Conservation (phyloP, 768 basidiomycete species). For the Lactarius deliciosus region DNA sequence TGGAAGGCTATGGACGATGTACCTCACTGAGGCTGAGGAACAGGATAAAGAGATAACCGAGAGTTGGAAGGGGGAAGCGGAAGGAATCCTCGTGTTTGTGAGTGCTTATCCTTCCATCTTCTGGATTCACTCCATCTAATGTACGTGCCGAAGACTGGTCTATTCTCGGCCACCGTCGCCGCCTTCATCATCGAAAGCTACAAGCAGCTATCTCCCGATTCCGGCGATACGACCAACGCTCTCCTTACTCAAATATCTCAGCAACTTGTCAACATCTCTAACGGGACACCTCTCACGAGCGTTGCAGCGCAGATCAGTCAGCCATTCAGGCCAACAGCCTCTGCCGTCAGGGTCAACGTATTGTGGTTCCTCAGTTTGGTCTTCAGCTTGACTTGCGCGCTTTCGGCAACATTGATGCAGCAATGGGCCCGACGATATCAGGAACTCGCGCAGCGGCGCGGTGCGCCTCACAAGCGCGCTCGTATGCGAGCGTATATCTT, state of each 20-base stretch:
- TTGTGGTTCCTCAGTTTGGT: constrained; percentile 20
- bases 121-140: not conserved
- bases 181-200: constrained; percentile 19
- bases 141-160: not conserved
- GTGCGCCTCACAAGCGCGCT: not conserved
- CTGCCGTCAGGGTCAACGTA: constrained; percentile 20
- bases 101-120: too few species aligned
- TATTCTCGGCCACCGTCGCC: constrained; percentile 20
- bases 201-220: constrained; percentile 11
- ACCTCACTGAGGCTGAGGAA: not conserved
- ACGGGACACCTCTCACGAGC: not conserved
- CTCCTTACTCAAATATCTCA: constrained; percentile 19
- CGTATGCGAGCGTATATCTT: not conserved
- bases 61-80: not conserved
- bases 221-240: not conserved
- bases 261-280: constrained; percentile 12
- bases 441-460: not conserved
- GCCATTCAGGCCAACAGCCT: not conserved
- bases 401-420: constrained; percentile 4
- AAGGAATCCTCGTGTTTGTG: not conserved
- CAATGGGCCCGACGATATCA: constrained; percentile 1
- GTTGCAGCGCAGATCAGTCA: not conserved
- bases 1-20: not conserved
- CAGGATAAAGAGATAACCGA: not conserved
- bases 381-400: constrained; percentile 6